Conservation (phyloP, 148 eudicot species). For the Heliamphora exappendiculata region DNA sequence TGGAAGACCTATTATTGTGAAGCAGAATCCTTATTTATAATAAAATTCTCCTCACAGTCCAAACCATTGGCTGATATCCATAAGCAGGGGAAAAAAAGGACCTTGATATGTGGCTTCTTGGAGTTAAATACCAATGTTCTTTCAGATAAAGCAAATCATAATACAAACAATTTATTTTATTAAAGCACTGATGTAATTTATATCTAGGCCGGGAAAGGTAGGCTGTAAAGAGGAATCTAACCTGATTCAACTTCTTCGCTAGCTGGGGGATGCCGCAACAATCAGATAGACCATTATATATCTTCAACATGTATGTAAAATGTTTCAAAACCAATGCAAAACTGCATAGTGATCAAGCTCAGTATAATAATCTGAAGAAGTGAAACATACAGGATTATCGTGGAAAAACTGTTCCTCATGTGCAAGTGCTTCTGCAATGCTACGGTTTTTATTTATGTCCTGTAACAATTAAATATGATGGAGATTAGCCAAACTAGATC, state of each 20-base stretch:
- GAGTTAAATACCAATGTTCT: no score
- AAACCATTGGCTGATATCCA: no score
- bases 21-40: no score
- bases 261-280: conserved; percentile 46
- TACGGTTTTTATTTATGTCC: conserved; percentile 40
- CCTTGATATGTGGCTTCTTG: no score
- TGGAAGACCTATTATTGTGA: no score
- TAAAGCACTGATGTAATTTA: no score
- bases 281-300: conserved; percentile 32
- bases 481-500: neutral
- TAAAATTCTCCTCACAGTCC: no score
- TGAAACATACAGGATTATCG: conserved; percentile 29
- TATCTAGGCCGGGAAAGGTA: no score
- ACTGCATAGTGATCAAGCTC: neutral
- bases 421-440: conserved; percentile 34
- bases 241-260: conserved; percentile 49
- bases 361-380: conserved; percentile 4
- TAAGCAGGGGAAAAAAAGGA: no score
- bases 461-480: conserved; percentile 14
- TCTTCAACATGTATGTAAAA: conserved; percentile 18
- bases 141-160: no score
- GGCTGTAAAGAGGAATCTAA: no score
- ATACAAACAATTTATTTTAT: no score
- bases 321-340: neutral
- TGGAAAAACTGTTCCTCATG: conserved; percentile 44